Evolutionary conservation across 192 early-diverging fungal genomes (phyloP), one percentile per base, ranked within the genome.

Genomic region (Backusella mclennaniae): DNA sequence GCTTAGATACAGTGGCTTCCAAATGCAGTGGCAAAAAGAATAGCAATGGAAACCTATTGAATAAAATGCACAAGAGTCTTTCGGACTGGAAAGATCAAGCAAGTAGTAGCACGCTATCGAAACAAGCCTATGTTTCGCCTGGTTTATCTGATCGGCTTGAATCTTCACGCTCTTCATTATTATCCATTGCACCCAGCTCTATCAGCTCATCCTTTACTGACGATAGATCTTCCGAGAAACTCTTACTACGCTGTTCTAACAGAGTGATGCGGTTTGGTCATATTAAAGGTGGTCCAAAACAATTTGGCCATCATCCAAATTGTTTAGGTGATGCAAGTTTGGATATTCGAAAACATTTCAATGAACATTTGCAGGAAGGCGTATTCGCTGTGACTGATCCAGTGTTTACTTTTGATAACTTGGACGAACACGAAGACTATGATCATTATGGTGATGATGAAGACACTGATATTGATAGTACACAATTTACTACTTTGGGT

Each of bases 231-330:
- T 63, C 56, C 26, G 56, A 63, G 12, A 63, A 23, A 63, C 12
- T 63, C 12, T 63, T 63, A 0, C 12, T 63, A 12, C 56, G 23
- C 3, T 63, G 56, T 29, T 63, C 56, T 3, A 63, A 63, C 14
- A 71, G 42, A 46, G 19, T 71, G 70, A 71, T 49, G 70, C 41
- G 39, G 17, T 29, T 71, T 17, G 70, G 70, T 15, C 70, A 71
- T 9, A 31, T 71, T 26, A 33, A 49, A 19, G 17, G 44, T 3
- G 70, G 70, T 0, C 70, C 70, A 19, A 71, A 71, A 49, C n/a
- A 41, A 33, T 49, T 71, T 49, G 44, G 44, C 35, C 44, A 44
- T 19, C 46, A 52, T 4, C 72, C 72, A 46, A 66, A 53, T 9
- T 67, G 36, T 42, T 29, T 75, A 31, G 63, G 53, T 17, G 41